phyloP scores from a whole-genome alignment of 2,329 filamentous ascomycete species.

The Pseudogymnoascus sp. region DNA sequence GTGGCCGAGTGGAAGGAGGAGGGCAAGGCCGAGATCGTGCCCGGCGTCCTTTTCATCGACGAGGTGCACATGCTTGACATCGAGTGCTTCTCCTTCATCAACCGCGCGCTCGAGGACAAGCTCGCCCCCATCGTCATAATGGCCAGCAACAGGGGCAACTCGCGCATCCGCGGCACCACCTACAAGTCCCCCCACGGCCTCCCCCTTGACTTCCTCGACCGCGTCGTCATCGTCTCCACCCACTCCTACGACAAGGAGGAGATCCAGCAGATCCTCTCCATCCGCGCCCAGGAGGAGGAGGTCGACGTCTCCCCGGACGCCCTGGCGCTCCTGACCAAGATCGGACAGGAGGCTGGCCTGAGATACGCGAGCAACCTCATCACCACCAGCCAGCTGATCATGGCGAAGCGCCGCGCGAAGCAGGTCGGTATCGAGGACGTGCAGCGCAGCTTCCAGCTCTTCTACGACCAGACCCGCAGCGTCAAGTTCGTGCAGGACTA shows the following conservation, averaged over 20 bases:
- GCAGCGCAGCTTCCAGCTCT: constrained; percentile 85
- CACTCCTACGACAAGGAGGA: constrained; percentile 75
- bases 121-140: constrained; percentile 97
- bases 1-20: constrained; percentile 99
- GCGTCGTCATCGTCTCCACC: constrained; percentile 93
- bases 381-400: constrained; percentile 82
- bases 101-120: constrained; percentile 89
- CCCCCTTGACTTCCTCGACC: constrained; percentile 90
- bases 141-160: constrained; percentile 91
- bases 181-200: constrained; percentile 91
- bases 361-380: constrained; percentile 98
- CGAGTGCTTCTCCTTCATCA: constrained; percentile 98
- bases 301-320: constrained; percentile 86
- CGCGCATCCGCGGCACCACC: constrained; percentile 85
- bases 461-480: constrained; percentile 83
- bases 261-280: constrained; percentile 83
- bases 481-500: constrained; percentile 85
- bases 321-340: constrained; percentile 87
- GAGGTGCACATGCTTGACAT: constrained; percentile 99
- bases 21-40: constrained; percentile 96
- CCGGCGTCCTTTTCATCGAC: constrained; percentile 94
- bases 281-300: constrained; percentile 92
- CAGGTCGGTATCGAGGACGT: constrained; percentile 83
- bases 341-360: constrained; percentile 83
- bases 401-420: constrained; percentile 75